Conservation (phyloP, 441 rosid genomes). For the Theobroma grandiflorum region DNA sequence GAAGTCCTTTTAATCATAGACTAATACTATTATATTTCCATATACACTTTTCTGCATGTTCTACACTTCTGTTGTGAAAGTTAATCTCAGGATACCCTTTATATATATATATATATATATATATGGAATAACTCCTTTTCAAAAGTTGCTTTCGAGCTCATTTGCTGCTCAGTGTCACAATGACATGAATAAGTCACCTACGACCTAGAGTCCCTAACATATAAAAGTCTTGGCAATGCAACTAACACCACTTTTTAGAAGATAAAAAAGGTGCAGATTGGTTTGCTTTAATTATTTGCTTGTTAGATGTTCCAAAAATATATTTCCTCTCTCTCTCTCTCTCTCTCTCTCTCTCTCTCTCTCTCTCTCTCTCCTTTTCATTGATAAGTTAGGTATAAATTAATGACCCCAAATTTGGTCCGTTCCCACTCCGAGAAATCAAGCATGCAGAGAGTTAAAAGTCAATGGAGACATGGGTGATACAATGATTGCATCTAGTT, state of each 20-base stretch:
- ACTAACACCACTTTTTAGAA: slow-evolving; percentile 24
- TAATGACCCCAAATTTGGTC: slow-evolving; percentile 10
- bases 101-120: not conserved
- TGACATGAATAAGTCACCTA: slow-evolving; percentile 32
- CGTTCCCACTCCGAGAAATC: not conserved
- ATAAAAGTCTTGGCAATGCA: slow-evolving; percentile 24
- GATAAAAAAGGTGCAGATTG: slow-evolving; percentile 12
- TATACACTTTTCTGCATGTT: not conserved
- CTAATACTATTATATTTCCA: not conserved
- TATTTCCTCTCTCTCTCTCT: slow-evolving; percentile 11
- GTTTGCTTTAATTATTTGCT: slow-evolving; percentile 26
- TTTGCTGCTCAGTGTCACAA: slow-evolving; percentile 28
- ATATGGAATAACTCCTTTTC: slow-evolving; percentile 26
- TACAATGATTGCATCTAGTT: not conserved
- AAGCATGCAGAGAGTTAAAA: slow-evolving; percentile 20
- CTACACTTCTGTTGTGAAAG: not conserved
- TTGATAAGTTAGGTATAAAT: slow-evolving; percentile 20
- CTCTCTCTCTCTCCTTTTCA: slow-evolving; percentile 21
- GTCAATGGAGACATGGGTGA: not conserved
- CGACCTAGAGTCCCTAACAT: slow-evolving; percentile 6
- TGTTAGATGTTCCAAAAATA: not conserved
- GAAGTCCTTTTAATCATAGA: no score
- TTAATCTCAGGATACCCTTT: not conserved
- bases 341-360: not conserved
- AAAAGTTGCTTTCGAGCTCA: slow-evolving; percentile 37